These are phyloP conservation scores for Saraca asoca DNA, from an alignment of 331 rosid species.

Conservation along the genomic window DNA sequence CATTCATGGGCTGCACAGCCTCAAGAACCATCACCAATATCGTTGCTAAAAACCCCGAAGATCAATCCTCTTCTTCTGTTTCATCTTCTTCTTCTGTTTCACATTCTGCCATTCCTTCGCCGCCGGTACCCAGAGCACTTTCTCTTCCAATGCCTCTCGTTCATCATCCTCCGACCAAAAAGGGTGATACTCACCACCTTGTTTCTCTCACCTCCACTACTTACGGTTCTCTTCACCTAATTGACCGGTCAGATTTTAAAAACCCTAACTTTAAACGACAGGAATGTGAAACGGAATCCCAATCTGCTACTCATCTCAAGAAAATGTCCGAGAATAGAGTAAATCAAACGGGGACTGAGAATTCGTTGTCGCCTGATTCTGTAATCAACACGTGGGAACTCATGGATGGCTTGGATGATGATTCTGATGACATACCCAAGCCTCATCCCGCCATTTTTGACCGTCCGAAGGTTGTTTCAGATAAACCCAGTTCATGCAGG, in stretches of 20 bases:
- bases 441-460: constrained; percentile 10
- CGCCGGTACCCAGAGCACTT: constrained; percentile 52
- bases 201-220: constrained; percentile 92
- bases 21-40: constrained; percentile 57
- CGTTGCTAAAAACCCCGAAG: constrained; percentile 44
- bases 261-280: constrained; percentile 38
- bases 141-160: constrained; percentile 68
- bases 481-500: constrained; percentile 50
- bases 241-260: constrained; percentile 47
- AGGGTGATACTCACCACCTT: constrained; percentile 87
- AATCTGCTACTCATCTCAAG: constrained; percentile 18
- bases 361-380: constrained; percentile 70
- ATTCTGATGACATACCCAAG: constrained; percentile 4
- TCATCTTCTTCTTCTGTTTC: constrained; percentile 40
- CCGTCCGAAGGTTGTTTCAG: constrained; percentile 11
- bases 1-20: constrained; percentile 83
- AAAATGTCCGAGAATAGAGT: constrained; percentile 6
- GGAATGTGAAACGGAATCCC: constrained; percentile 9
- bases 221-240: constrained; percentile 71
- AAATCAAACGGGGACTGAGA: constrained; percentile 36
- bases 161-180: constrained; percentile 77
- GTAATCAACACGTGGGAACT: constrained; percentile 96
- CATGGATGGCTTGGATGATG: constrained; percentile 82
- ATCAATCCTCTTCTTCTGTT: constrained; percentile 32
- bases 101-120: constrained; percentile 51